A percentile compares a stretch with the other conserved stretches of the same genome.
phyloP scores from a whole-genome alignment of 2,329 filamentous ascomycete genomes.

The Lasiodiplodia sp. region DNA sequence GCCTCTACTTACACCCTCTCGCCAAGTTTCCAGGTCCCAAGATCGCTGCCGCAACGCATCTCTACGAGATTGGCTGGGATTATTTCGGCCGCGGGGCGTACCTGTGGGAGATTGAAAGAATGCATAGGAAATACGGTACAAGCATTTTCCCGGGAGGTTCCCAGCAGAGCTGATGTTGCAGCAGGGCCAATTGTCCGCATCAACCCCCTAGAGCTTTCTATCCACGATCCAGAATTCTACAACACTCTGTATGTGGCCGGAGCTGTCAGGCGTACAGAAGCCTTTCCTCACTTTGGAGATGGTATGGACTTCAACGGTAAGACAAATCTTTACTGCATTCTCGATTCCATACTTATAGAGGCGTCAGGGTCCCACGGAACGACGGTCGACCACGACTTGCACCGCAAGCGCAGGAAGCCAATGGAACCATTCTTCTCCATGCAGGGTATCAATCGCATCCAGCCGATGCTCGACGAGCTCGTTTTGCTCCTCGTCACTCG shows the following conservation, averaged over 20 bases:
- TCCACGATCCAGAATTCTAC: conserved; percentile 28
- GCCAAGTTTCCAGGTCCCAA: conserved; percentile 44
- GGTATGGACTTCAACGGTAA: neutral
- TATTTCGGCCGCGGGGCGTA: conserved; percentile 31
- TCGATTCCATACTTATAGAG: neutral
- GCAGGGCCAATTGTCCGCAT: conserved; percentile 31
- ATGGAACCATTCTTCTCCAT: conserved; percentile 34
- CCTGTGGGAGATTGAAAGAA: conserved; percentile 18
- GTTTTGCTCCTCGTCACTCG: conserved; percentile 30
- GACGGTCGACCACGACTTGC: conserved; percentile 9
- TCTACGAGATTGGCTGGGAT: conserved; percentile 38
- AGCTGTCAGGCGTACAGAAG: conserved; percentile 34
- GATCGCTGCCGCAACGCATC: conserved; percentile 34
- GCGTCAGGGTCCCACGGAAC: too few relatives aligned
- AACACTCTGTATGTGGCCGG: conserved; percentile 30
- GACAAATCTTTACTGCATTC: neutral
- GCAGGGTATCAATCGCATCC: neutral
- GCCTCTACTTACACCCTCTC: conserved; percentile 43
- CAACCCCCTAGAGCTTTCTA: conserved; percentile 30
- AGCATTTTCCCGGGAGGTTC: too few relatives aligned
- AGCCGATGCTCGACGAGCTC: conserved; percentile 22
- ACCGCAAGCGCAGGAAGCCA: conserved; percentile 35
- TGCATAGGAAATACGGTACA: conserved; percentile 32
- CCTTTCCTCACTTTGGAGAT: neutral
- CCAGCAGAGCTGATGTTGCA: neutral